A percentile compares a stretch with the other conserved stretches of the same genome.
phyloP scores from a whole-genome alignment of 2,329 filamentous ascomycete species.

The Fusarium sp. region DNA sequence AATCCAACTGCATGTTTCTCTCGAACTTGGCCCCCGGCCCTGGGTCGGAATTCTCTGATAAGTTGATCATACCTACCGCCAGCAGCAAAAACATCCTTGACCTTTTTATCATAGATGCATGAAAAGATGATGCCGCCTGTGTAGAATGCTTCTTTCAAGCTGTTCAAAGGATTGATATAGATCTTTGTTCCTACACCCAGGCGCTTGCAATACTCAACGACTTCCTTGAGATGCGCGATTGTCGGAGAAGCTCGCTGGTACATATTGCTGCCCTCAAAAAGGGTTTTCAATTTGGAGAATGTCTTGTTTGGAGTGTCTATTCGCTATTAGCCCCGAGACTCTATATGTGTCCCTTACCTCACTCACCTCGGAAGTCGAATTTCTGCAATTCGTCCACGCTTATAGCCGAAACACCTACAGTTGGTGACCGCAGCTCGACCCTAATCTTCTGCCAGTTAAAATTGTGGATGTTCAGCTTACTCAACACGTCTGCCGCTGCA shows the following conservation, averaged over 20 bases:
- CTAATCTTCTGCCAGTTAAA: slow-evolving; percentile 86
- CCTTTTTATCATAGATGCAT: slow-evolving; percentile 86
- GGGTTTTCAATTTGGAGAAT: slow-evolving; percentile 65
- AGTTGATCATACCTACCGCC: slow-evolving; percentile 93
- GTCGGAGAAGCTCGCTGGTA: slow-evolving; percentile 79
- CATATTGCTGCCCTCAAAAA: slow-evolving; percentile 71
- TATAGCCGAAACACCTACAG: slow-evolving; percentile 85
- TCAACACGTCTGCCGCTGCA: slow-evolving; percentile 82
- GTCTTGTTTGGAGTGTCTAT: slow-evolving; percentile 65
- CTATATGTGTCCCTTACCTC: neutral
- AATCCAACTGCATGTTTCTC: slow-evolving; percentile 90
- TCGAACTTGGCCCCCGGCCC: slow-evolving; percentile 67
- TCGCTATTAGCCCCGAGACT: slow-evolving; percentile 26
- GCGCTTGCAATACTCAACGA: slow-evolving; percentile 79
- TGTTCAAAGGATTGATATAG: slow-evolving; percentile 85
- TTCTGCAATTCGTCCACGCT: slow-evolving; percentile 88
- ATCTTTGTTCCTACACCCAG: slow-evolving; percentile 81
- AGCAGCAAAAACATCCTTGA: slow-evolving; percentile 87
- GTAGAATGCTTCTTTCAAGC: slow-evolving; percentile 92
- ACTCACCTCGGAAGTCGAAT: slow-evolving; percentile 86
- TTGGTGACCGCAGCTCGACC: slow-evolving; percentile 80
- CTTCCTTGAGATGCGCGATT: slow-evolving; percentile 81
- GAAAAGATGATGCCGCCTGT: slow-evolving; percentile 87
- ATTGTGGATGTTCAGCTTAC: slow-evolving; percentile 84
- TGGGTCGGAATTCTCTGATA: slow-evolving; percentile 83